Evolutionary conservation across 2,329 filamentous ascomycete species (phyloP), one percentile per base, ranked within the genome.

Genomic region (Clarireedia sp.): DNA sequence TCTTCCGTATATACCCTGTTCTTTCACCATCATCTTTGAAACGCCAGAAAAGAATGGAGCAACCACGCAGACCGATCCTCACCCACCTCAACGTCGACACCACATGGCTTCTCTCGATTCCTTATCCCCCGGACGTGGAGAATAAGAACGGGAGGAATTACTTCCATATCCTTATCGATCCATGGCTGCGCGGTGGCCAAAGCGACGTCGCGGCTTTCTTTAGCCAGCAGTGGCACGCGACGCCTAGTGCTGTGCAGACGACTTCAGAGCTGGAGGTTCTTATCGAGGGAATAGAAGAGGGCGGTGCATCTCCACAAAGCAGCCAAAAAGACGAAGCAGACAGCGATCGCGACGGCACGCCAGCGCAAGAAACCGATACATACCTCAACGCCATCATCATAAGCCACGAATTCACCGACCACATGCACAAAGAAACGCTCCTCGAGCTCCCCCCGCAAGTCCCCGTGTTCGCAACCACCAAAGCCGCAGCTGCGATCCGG

Each of bases 321-420:
- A 9, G 4, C 3, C 3, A 12, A 33, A 12, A 33, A 33, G 26
- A 29, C 26, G 26, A 29, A 29, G 26, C 26, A 29, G 26, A 29
- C 7, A 29, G 26, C 26, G 26, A 29, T 29, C 7, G 26, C 26
- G 29, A 33, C 9, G 29, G 10, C 29, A 33, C 29, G 12, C 29
- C 29, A 12, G 9, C 29, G 9, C 29, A 9, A 9, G 29, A 33
- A 9, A 14, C 16, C 3, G 17, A 41, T 17, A 19, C 38, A 8
- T 41, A n/a, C 17, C 7, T n/a, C 7, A 8, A 45, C 1, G 44
- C 52, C 19, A 56, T 55, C 38, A 54, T 63, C 3, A 57, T 86
- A 33, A 80, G 75, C 16, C 83, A 87, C 64, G 83, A 86, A 65
- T 87, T 86, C 61, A 86, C 83, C 1, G 83, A 87, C 63, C 84